phyloP scores from a whole-genome alignment of 139 green algal species.

The Chlamydomonas incerta region DNA sequence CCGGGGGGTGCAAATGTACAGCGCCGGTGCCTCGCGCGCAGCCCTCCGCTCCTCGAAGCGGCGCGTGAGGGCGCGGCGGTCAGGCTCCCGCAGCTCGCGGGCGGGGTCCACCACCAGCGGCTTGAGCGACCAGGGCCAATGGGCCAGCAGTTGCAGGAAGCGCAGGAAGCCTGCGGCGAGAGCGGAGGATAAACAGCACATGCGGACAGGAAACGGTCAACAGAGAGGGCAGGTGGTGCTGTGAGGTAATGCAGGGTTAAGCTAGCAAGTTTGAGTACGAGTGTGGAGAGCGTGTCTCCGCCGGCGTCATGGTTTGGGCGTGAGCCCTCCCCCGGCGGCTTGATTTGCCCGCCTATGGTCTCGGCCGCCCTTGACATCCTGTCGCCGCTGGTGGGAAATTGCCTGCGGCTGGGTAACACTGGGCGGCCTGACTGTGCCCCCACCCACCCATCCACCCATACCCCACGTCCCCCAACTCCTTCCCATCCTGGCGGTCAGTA shows the following conservation, averaged over 20 bases:
- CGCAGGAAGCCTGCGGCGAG: constrained; percentile 71
- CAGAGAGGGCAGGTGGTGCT: no score
- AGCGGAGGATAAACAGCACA: neutral
- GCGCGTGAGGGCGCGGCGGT: constrained; percentile 15
- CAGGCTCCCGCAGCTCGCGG: constrained; percentile 47
- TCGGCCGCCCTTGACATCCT: constrained; percentile 50
- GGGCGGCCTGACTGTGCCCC: constrained; percentile 13
- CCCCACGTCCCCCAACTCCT: neutral
- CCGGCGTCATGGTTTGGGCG: neutral
- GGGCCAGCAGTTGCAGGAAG: constrained; percentile 77
- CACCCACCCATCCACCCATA: no score
- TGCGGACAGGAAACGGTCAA: no score
- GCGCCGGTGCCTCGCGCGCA: constrained; percentile 39
- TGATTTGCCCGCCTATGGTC: constrained; percentile 23
- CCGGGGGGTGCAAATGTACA: constrained; percentile 68
- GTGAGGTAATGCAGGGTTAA: no score
- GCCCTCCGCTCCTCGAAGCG: constrained; percentile 44
- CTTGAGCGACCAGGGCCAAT: constrained; percentile 69
- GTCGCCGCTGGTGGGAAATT: neutral
- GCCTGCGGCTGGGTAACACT: constrained; percentile 38
- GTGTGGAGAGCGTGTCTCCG: constrained; percentile 23
- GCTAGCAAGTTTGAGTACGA: no score
- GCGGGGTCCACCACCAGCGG: constrained; percentile 79
- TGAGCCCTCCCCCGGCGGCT: constrained; percentile 25
- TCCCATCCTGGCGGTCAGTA: no score